Conservation (phyloP, 2,329 filamentous ascomycete genomes). For the Sarocladium oryzae region DNA sequence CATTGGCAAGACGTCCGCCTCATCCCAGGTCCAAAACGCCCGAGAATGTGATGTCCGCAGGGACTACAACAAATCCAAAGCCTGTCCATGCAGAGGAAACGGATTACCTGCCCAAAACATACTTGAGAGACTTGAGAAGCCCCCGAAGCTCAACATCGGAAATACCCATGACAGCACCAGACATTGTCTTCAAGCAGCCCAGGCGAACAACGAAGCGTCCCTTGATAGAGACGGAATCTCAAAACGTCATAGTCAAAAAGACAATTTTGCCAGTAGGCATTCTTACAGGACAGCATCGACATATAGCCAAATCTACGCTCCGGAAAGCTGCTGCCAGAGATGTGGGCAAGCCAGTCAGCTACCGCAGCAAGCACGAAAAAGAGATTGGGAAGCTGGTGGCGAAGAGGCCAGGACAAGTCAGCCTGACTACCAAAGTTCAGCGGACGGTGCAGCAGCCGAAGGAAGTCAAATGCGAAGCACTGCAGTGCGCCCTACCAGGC, state of each 20-base stretch:
- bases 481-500: conserved; percentile 18
- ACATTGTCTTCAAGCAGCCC: not conserved
- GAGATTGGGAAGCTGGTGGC: not conserved
- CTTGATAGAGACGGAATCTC: not conserved
- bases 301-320: not conserved
- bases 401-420: not conserved
- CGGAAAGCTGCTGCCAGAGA: not conserved
- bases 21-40: not conserved
- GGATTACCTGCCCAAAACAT: not conserved
- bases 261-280: too few relatives aligned
- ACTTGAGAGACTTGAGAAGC: not conserved
- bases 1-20: conserved; percentile 4
- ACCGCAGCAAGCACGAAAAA: too few relatives aligned
- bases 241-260: too few relatives aligned
- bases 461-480: conserved; percentile 10
- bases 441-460: not conserved
- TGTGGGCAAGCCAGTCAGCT: not conserved
- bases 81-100: not conserved
- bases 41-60: not conserved
- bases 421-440: not conserved
- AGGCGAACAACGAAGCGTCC: not conserved
- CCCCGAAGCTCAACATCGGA: not conserved
- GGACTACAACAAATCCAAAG: not conserved
- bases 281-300: too few relatives aligned
- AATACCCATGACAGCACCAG: not conserved